Evolutionary conservation across 192 early-diverging fungal genomes (phyloP).

Genomic region (Backusella australiensis): DNA sequence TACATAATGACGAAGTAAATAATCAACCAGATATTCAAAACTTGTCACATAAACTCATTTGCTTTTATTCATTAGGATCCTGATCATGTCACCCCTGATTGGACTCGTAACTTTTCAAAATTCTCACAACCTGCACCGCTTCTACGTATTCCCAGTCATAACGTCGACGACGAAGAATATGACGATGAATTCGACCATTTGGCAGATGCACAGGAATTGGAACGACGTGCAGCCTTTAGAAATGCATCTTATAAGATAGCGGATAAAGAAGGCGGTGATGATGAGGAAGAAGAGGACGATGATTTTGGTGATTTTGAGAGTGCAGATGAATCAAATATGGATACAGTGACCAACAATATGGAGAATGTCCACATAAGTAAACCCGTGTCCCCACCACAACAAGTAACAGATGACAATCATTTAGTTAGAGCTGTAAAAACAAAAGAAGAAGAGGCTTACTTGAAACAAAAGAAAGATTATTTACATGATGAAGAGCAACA

Average conservation of each 20-base stretch:
- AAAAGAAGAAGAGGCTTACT: conserved; percentile 18
- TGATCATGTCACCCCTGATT: conserved; percentile 20
- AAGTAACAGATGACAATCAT: conserved; percentile 9
- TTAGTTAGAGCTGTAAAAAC: conserved; percentile 26
- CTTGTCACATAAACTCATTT: not conserved
- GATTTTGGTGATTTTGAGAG: conserved; percentile 32
- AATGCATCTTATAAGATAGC: not conserved
- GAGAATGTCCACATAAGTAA: not conserved
- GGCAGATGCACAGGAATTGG: conserved; percentile 23
- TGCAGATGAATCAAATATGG: conserved; percentile 5
- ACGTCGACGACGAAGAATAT: conserved; percentile 14
- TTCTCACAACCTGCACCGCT: conserved; percentile 4
- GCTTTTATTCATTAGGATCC: not conserved
- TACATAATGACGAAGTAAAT: conserved; percentile 20
- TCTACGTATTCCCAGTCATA: conserved; percentile 15
- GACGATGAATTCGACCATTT: conserved; percentile 24
- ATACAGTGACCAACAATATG: not conserved
- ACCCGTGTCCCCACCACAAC: not conserved
- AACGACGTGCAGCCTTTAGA: conserved; percentile 22
- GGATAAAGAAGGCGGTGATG: not conserved
- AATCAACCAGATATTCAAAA: not conserved
- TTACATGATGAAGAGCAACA: conserved; percentile 23
- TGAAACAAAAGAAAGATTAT: conserved; percentile 13
- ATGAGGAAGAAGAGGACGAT: conserved; percentile 12
- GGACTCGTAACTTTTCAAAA: conserved; percentile 17